Percentiles rank a stretch among this genome's conserved stretches.
Conservation (phyloP, 2,329 filamentous ascomycete species). For the Colletotrichum lindemuthianum region DNA sequence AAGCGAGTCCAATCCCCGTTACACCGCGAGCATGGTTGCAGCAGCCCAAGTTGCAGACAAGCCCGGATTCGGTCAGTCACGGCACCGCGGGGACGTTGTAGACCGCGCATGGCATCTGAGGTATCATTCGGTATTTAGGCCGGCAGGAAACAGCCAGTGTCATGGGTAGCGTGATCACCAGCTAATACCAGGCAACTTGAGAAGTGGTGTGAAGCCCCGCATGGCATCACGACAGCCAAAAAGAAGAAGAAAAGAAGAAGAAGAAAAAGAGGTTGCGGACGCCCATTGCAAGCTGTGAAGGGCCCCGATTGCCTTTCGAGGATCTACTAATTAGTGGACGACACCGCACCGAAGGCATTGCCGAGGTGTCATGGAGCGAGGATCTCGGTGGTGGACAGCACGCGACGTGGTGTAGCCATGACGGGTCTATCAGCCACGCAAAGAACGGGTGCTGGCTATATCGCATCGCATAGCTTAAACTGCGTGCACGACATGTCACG, state of each 20-base stretch:
- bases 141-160: constrained; percentile 31
- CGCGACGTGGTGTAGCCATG: constrained; percentile 2
- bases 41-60: constrained; percentile 26
- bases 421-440: background rate
- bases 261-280: too few species aligned
- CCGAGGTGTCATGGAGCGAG: background rate
- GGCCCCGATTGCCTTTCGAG: background rate
- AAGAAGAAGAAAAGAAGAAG: too few species aligned
- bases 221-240: constrained; percentile 1
- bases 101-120: background rate
- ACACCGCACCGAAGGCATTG: background rate
- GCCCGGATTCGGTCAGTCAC: constrained; percentile 24
- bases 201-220: constrained; percentile 28
- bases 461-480: constrained; percentile 27
- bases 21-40: constrained; percentile 29
- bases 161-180: constrained; percentile 33
- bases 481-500: background rate
- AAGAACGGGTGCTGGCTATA: constrained; percentile 21
- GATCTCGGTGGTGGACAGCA: background rate
- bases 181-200: background rate
- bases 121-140: constrained; percentile 35
- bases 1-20: constrained; percentile 21
- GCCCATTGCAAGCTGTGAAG: too few species aligned
- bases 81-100: constrained; percentile 25
- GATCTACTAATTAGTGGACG: constrained; percentile 4